Evolutionary conservation across 768 basidiomycete species (phyloP), one percentile per base, ranked within the genome.

Genomic region (Lactarius deliciosus): DNA sequence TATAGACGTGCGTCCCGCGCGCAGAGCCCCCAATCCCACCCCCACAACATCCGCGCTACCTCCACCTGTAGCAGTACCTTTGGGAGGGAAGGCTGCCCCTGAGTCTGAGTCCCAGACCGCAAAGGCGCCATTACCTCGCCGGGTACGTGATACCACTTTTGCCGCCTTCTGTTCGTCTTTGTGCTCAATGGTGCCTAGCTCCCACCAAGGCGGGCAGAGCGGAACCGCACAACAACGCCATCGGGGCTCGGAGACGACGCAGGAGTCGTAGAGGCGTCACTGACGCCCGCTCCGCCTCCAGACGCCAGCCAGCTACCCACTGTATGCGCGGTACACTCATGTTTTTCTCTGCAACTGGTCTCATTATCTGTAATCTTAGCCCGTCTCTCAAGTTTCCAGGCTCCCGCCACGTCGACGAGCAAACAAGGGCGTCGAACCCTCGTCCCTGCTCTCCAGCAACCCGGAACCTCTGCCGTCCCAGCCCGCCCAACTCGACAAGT

Each of bases 401-500:
- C 66, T 60, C 2, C 66, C 66, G 1, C 66, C 63, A n/a, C 67
- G 55, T 11, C 66, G 69, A 13, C 61, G 69, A 61, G 63, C 68
- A 32, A 65, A 62, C 20, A 30, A 4, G 8, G 58, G 57, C 16
- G 22, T 57, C 10, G 55, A 63, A 11, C 7, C 60, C 16, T 65
- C 58, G 20, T 34, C 61, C 8, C 16, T 57, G 54, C 30, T 30
- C 6, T 58, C 67, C 47, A 56, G 16, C 15, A 41, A 58, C 34
- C 32, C 53, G 3, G 54, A 38, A 2, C 36, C 34, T 32, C 54
- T 34, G 16, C 57, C 25, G 28, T 47, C 66, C 28, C 62, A 63
- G 15, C 41, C 47, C 57, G 62, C 63, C 40, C 60, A 70, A 30
- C 70, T 71, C 5, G 63, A 67, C 60, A 71, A 64, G 54, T 70